Base-by-base conservation (phyloP, 2,329 filamentous ascomycete species). In the Paradendryphiella salina region DNA sequence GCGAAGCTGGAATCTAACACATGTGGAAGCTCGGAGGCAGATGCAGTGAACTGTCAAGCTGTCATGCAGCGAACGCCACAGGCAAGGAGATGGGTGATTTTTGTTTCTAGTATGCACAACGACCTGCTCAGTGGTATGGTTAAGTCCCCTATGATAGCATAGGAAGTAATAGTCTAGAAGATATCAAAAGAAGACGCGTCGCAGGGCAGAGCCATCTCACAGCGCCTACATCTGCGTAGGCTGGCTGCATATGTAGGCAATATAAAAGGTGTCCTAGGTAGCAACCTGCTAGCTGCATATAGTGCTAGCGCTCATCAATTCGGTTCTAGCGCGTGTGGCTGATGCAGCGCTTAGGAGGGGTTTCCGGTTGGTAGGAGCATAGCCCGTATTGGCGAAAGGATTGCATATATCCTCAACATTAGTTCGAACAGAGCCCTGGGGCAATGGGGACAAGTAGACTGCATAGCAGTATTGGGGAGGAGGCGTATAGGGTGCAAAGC, bases 231-330 rank as follows among this genome's bases (percentile, higher is more conserved):
- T 20, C 26, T 38, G 29, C 14, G 41, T 15, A 20, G 31, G 28
- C 18, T n/a, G 34, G 11, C 11, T 42, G 37, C 46, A 52, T 47
- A 44, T 55, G 53, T 29, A 29, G 29, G 47, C 40, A 51, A 57
- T 57, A 52, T 57, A 46, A 8, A 23, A 21, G 9, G 4, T 47
- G 32, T 31, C 45, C 26, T 47, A 41, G 35, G 28, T 29, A 53
- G 37, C 43, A 32, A 34, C 15, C 6, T 4, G 2, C 37, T 38
- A 39, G 23, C 34, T 29, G 11, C 15, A 36, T 10, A 2, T 13
- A 42, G 26, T 10, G 4, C n/a, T 54, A 59, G 50, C 42, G 29
- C 21, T 26, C 13, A 46, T 37, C 13, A 11, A 15, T 8, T 9
- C 8, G 3, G 17, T 14, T 5, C 21, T 14, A 37, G 32, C 10